phyloP scores from a whole-genome alignment of 805 yeast genomes.

The Kluyveromyces lactis region DNA sequence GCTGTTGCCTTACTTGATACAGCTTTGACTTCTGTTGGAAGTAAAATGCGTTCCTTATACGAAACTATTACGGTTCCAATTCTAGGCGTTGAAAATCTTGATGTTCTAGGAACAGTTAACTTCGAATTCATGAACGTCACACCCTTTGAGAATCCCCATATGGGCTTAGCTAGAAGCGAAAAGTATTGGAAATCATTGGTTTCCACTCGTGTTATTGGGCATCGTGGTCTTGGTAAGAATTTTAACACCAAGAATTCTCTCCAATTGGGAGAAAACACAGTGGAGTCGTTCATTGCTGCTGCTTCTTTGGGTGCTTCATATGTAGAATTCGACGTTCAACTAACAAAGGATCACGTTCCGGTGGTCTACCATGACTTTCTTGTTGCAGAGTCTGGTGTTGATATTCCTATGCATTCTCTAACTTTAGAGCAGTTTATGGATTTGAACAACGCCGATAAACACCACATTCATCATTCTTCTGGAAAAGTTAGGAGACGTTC shows the following conservation, averaged over 20 bases:
- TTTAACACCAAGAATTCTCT: conserved; percentile 60
- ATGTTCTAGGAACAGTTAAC: conserved; percentile 65
- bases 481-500: conserved; percentile 21
- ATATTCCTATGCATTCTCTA: conserved; percentile 89
- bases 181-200: conserved; percentile 89
- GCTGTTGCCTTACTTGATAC: conserved; percentile 68
- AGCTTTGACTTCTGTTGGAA: conserved; percentile 60
- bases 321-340: conserved; percentile 93
- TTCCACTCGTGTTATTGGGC: conserved; percentile 89
- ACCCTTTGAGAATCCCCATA: conserved; percentile 43
- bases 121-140: conserved; percentile 68
- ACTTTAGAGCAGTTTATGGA: conserved; percentile 83
- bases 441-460: conserved; percentile 29
- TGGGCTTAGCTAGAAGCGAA: conserved; percentile 30
- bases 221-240: conserved; percentile 91
- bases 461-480: conserved; percentile 5
- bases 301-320: conserved; percentile 94
- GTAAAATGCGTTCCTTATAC: conserved; percentile 56
- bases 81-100: conserved; percentile 60
- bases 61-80: conserved; percentile 66
- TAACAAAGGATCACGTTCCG: conserved; percentile 85
- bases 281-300: conserved; percentile 91
- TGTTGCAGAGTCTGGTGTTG: conserved; percentile 93
- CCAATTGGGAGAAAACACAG: conserved; percentile 92
- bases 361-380: conserved; percentile 92